These are phyloP conservation scores for Yamadazyma kanchanaburiensis DNA, from an alignment of 1,139 yeast genomes.

Conservation along the genomic window DNA sequence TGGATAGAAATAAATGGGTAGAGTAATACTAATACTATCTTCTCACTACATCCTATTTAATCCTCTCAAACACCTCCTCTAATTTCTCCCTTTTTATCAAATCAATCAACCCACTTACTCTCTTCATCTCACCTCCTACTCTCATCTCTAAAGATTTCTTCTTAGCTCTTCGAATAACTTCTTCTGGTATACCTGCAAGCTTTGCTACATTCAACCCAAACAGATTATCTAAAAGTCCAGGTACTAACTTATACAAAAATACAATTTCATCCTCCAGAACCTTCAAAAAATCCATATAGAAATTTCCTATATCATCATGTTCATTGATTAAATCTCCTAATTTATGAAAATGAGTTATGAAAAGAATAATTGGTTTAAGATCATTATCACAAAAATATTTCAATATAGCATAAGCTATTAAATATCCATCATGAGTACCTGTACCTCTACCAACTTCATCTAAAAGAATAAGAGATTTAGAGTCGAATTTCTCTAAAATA, in stretches of 20 bases:
- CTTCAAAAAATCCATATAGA: slow-evolving; percentile 68
- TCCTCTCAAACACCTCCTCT: slow-evolving; percentile 2
- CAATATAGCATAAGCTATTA: slow-evolving; percentile 78
- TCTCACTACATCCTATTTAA: slow-evolving; percentile 1
- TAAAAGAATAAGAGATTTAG: slow-evolving; percentile 58
- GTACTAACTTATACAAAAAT: slow-evolving; percentile 59
- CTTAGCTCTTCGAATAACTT: slow-evolving; percentile 49
- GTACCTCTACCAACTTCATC: slow-evolving; percentile 93
- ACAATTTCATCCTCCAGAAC: slow-evolving; percentile 46
- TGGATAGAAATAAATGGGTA: neutral
- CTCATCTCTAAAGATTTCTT: slow-evolving; percentile 42
- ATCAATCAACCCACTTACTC: slow-evolving; percentile 2
- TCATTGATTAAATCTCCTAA: slow-evolving; percentile 50
- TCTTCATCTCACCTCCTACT: slow-evolving; percentile 21
- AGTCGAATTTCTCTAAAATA: slow-evolving; percentile 45
- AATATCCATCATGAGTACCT: slow-evolving; percentile 84
- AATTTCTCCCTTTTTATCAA: slow-evolving; percentile 1
- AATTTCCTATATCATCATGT: slow-evolving; percentile 47
- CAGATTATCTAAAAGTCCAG: slow-evolving; percentile 62
- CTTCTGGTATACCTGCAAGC: slow-evolving; percentile 57
- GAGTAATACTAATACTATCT: neutral
- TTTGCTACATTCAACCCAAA: slow-evolving; percentile 81
- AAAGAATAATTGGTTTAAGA: slow-evolving; percentile 57
- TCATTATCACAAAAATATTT: slow-evolving; percentile 51
- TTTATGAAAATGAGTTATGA: slow-evolving; percentile 88